phyloP scores from a whole-genome alignment of 352 stramenopile genomes.

The Albugo laibachii region DNA sequence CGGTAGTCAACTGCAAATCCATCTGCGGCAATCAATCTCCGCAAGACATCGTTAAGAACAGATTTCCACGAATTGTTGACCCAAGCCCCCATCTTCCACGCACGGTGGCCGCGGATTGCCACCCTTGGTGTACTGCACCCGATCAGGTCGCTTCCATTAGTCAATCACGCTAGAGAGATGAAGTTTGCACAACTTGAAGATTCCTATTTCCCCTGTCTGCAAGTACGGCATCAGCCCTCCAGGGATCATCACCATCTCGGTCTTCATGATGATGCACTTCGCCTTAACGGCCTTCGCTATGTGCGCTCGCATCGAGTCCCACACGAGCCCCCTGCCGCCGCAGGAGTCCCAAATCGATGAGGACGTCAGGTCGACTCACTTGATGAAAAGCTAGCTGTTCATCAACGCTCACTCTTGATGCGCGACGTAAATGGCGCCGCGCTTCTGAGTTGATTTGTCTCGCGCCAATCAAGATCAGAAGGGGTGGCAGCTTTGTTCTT shows the following conservation, averaged over 20 bases:
- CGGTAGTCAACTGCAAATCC: too few species aligned
- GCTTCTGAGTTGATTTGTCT: too few species aligned
- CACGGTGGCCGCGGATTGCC: constrained; percentile 1
- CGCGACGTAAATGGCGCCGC: constrained; percentile 3
- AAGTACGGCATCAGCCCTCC: constrained; percentile 2
- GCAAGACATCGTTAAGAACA: neutral
- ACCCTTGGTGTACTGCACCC: constrained; percentile 4
- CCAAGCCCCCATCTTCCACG: constrained; percentile 2
- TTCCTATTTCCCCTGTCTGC: constrained; percentile 2
- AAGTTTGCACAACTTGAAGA: constrained; percentile 4
- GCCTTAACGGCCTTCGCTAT: constrained; percentile 8
- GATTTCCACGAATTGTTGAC: constrained; percentile 1
- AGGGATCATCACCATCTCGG: constrained; percentile 4
- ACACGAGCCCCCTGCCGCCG: constrained; percentile 1
- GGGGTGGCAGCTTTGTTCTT: neutral
- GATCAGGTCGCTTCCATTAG: constrained; percentile 4
- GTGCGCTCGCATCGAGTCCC: constrained; percentile 10
- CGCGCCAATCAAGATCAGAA: too few species aligned
- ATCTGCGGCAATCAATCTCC: neutral
- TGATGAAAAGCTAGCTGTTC: constrained; percentile 1
- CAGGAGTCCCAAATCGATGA: neutral
- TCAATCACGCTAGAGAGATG: constrained; percentile 8
- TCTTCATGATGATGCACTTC: constrained; percentile 1
- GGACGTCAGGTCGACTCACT: constrained; percentile 3
- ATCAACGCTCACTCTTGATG: constrained; percentile 4